A percentile compares a stretch with the other conserved stretches of the same genome.
Evolutionary conservation across 768 basidiomycete species (phyloP).

Genomic region (Termitomyces sp.): DNA sequence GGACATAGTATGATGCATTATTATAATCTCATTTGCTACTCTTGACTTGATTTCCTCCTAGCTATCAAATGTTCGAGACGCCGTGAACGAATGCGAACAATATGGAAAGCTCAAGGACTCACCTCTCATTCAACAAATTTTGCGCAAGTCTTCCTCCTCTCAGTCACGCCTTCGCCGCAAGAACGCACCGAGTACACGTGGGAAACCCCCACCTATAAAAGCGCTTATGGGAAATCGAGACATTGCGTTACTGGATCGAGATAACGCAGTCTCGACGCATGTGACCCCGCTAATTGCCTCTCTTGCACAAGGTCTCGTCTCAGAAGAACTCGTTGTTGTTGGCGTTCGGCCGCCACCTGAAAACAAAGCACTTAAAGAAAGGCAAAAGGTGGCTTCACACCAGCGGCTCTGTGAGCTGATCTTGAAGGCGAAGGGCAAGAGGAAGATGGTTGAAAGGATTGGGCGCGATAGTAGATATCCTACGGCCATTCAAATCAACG

Average conservation of each 20-base stretch:
- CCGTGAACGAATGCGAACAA: constrained; percentile 19
- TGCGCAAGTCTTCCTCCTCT: constrained; percentile 16
- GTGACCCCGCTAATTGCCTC: constrained; percentile 60
- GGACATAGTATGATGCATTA: constrained; percentile 24
- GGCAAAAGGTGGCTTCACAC: constrained; percentile 20
- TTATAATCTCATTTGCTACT: not conserved
- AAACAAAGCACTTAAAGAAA: constrained; percentile 24
- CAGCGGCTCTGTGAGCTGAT: constrained; percentile 27
- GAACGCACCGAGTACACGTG: constrained; percentile 1
- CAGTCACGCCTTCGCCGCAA: constrained; percentile 6
- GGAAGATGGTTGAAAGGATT: constrained; percentile 29
- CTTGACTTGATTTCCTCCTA: constrained; percentile 10
- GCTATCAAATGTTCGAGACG: constrained; percentile 28
- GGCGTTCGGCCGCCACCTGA: constrained; percentile 37
- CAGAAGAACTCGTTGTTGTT: constrained; percentile 51
- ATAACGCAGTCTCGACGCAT: constrained; percentile 52
- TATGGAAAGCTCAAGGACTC: constrained; percentile 16
- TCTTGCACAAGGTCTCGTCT: constrained; percentile 49
- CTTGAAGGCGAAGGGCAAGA: constrained; percentile 18
- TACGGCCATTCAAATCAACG: constrained; percentile 39
- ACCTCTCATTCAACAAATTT: constrained; percentile 23
- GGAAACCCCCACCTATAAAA: constrained; percentile 15
- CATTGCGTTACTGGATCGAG: constrained; percentile 48
- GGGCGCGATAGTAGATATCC: constrained; percentile 30
- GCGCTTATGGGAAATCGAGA: constrained; percentile 45